phyloP scores from a whole-genome alignment of 2,329 filamentous ascomycete species.

The Aspergillus sp. region DNA sequence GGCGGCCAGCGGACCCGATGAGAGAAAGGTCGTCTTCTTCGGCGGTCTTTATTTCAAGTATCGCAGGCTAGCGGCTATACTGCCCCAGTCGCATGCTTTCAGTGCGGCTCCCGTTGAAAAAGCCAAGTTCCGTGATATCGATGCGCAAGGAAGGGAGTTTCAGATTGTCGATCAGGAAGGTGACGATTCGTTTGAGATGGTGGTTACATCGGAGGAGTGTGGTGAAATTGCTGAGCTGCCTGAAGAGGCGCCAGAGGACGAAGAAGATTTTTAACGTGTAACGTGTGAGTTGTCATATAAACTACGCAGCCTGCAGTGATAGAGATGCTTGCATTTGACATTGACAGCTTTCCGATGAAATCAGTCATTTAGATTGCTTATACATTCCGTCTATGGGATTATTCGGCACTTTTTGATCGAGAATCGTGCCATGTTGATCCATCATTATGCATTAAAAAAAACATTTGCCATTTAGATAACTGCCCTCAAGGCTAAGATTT shows the following conservation, averaged over 20 bases:
- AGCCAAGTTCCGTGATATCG: constrained; percentile 1
- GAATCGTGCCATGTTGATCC: too few species aligned
- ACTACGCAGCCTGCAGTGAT: too few species aligned
- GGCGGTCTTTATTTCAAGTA: constrained; percentile 5
- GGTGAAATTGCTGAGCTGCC: constrained; percentile 5
- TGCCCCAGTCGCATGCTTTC: constrained; percentile 4
- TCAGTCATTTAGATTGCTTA: too few species aligned
- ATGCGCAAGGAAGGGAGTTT: constrained; percentile 1
- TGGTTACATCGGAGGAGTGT: constrained; percentile 2
- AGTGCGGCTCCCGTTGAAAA: constrained; percentile 4
- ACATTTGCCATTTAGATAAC: too few species aligned
- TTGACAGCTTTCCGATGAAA: too few species aligned
- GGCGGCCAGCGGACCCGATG: neutral
- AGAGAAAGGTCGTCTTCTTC: constrained; percentile 6
- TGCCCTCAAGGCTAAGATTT: too few species aligned
- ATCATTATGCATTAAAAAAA: too few species aligned
- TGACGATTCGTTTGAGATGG: neutral
- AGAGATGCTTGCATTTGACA: too few species aligned
- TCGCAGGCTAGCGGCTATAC: neutral
- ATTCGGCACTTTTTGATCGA: too few species aligned
- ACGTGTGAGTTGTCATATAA: too few species aligned
- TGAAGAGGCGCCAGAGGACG: neutral
- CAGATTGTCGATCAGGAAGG: neutral
- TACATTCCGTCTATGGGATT: too few species aligned
- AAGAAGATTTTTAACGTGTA: neutral